Evolutionary conservation across 495 filamentous ascomycete species (phyloP), one percentile per base, ranked within the genome.

Genomic region (Clohesyomyces aquaticus): DNA sequence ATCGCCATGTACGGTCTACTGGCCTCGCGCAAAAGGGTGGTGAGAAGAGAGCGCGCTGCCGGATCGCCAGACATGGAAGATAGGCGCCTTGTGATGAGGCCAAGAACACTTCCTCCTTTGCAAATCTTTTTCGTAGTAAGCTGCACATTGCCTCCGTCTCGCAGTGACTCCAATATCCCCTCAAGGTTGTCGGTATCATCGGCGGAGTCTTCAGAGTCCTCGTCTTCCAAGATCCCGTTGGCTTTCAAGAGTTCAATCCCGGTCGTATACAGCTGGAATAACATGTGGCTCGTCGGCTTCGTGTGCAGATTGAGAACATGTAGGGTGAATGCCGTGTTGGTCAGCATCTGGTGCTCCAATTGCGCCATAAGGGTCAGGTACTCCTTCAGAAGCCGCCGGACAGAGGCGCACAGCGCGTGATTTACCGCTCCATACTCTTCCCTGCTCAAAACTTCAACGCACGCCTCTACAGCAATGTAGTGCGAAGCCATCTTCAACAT

Each of bases 401-500:
- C 93, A 1, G 93, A 87, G 4, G 94, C 92, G 74, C 95, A 97
- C 23, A 98, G 78, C 1, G 94, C 93, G 76, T 98, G 94, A 73
- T 93, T 97, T 63, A 98, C 91, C n/a, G 89, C 87, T 1, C 94
- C 94, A 75, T 89, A 97, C 70, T 97, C 93, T 42, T 94, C 91
- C 25, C 91, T 82, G 67, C 91, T 93, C 72, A 96, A 91, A 0
- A 96, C 88, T 69, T 98, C 93, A 35, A 97, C 87, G 74, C 96
- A 98, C 9, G 90, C 87, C 68, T 97, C 91, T 56, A 98, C 79
- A 0, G 94, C 92, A 41, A 83, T 86, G 73, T 96, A 95, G 74
- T 98, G 89, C 3, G 91, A 93, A 12, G 95, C 94, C 88, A 97
- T 96, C 74, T 91, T 95, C 60, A 98, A 76, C 87, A 97, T 93